Evolutionary conservation across 352 stramenopile genomes (phyloP), one percentile per base, ranked within the genome.

Genomic region (Globisporangium barbulae): DNA sequence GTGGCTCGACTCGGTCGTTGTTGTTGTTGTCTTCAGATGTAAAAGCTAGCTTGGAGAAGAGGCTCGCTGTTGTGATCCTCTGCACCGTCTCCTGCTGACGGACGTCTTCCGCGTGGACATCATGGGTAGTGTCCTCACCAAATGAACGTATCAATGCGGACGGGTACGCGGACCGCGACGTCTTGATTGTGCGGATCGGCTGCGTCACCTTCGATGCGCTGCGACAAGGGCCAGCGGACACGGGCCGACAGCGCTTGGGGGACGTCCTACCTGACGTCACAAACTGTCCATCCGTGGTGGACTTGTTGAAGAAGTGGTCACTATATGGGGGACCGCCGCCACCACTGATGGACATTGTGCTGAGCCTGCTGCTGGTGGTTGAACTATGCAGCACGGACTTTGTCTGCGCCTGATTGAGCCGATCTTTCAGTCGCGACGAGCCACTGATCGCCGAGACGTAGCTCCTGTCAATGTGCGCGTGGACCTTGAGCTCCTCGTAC

Each of bases 381-480:
- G 41, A 47, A 21, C 41, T 61, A 25, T 65, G 60, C 4, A 61
- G 19, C 10, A 63, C 42, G 19, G 47, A 74, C 72, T 88, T 91
- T 59, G 67, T 83, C 61, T 83, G 73, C 22, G 75, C 84, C 45
- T 78, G 44, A 45, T 70, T 63, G 9, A 88, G 68, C 22, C 77
- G 68, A 42, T 85, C 74, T 30, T 79, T 82, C 28, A 89, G 52
- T 19, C 72, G 71, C 59, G 71, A 64, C 44, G 75, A 88, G 8
- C 83, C 82, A 15, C 73, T 85, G 53, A 94, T 86, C 9, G 81
- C 82, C 39, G 81, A 75, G 9, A 90, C 72, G 50, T 84, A 90
- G 53, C 81, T 91, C 44, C 82, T 80, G 45, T 94, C 85, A 42
- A 94, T 70, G 61, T 92, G 81, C 30, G 85, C 82, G 33, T 91